A percentile compares a stretch with the other conserved stretches of the same genome.
These are phyloP conservation scores for Phytophthora capsici DNA, from an alignment of 352 stramenopile species.

Conservation along the genomic window DNA sequence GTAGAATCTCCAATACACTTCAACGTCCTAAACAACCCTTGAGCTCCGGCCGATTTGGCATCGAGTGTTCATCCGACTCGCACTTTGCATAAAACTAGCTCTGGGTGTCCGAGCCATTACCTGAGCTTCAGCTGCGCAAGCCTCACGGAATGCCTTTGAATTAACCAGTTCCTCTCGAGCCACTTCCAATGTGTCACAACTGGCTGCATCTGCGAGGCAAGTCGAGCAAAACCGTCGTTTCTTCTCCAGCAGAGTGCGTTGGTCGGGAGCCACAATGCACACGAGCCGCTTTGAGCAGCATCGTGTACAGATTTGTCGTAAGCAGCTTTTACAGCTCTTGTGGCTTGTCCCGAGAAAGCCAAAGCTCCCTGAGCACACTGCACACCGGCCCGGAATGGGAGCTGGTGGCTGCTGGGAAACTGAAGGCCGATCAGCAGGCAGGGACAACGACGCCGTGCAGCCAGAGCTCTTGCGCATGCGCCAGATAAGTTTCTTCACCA, in stretches of 20 bases:
- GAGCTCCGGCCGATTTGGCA: constrained; percentile 18
- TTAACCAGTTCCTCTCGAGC: constrained; percentile 42
- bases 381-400: constrained; percentile 17
- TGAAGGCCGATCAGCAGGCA: constrained; percentile 8
- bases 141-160: constrained; percentile 33
- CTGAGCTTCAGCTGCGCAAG: constrained; percentile 26
- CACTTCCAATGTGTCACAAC: constrained; percentile 41
- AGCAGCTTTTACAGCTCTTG: constrained; percentile 45
- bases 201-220: constrained; percentile 38
- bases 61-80: constrained; percentile 30
- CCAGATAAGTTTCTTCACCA: constrained; percentile 67
- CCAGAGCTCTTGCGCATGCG: constrained; percentile 42
- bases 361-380: constrained; percentile 39
- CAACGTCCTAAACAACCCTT: constrained; percentile 16
- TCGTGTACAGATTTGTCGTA: constrained; percentile 35
- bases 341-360: constrained; percentile 37
- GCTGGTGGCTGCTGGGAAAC: constrained; percentile 19
- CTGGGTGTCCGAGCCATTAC: constrained; percentile 25
- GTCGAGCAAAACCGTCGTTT: constrained; percentile 42
- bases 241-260: constrained; percentile 37
- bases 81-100: constrained; percentile 28
- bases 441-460: constrained; percentile 18
- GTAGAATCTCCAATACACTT: no score
- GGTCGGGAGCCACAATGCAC: constrained; percentile 36
- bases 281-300: constrained; percentile 43